Conservation (phyloP, 768 basidiomycete species). For the Russula olivacea region DNA sequence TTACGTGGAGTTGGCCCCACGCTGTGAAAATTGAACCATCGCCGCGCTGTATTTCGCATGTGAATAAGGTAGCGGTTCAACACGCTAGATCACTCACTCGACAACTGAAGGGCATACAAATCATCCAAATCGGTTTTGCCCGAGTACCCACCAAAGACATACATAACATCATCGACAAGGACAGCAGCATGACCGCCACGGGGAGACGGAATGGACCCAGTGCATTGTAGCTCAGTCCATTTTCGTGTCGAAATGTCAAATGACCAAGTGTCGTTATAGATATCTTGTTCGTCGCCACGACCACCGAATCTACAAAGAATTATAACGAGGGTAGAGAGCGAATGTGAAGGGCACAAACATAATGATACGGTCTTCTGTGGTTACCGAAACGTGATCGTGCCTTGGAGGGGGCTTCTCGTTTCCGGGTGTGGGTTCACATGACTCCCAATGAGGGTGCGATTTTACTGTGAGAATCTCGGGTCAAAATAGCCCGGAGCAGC, state of each 20-base stretch:
- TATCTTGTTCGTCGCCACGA: constrained; percentile 84
- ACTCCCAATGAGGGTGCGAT: constrained; percentile 76
- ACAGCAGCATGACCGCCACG: constrained; percentile 95
- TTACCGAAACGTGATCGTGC: constrained; percentile 81
- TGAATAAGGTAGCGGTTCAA: too few relatives aligned
- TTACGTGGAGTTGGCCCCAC: too few relatives aligned
- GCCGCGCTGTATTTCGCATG: too few relatives aligned
- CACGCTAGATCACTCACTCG: too few relatives aligned
- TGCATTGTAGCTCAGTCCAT: constrained; percentile 93
- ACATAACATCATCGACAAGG: constrained; percentile 96
- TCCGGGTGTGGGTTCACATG: constrained; percentile 52
- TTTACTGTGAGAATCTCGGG: constrained; percentile 51
- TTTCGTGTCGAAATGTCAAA: constrained; percentile 67
- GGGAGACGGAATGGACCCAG: constrained; percentile 93
- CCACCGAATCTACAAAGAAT: constrained; percentile 75
- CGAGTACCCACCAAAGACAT: constrained; percentile 79
- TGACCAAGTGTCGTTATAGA: constrained; percentile 96
- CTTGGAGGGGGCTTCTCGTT: constrained; percentile 68
- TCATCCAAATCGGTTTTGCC: too few relatives aligned
- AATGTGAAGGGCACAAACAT: constrained; percentile 20
- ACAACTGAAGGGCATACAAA: too few relatives aligned
- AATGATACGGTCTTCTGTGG: constrained; percentile 52
- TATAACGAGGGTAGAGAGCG: constrained; percentile 2
- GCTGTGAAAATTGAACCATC: too few relatives aligned
- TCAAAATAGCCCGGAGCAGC: constrained; percentile 3